Conservation (phyloP, 257 asterid species). For the Cordia subcordata region DNA sequence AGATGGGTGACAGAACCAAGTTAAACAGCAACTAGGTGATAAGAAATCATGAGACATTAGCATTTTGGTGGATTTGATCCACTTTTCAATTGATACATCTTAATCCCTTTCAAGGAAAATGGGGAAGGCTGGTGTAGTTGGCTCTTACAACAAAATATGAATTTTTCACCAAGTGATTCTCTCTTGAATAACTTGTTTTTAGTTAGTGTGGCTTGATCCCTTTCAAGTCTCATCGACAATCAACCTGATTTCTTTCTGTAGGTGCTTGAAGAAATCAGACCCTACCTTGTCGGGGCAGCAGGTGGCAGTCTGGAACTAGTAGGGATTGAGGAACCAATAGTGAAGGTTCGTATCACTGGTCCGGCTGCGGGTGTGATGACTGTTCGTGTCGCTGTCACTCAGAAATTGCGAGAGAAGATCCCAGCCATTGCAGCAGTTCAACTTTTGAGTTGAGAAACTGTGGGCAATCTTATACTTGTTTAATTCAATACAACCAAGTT, state of each 20-base stretch:
- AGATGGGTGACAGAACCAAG: no score
- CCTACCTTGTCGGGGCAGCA: conserved; percentile 84
- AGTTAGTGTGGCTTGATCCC: background rate
- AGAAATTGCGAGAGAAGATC: conserved; percentile 84
- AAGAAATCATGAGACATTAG: no score
- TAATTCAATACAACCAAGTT: background rate
- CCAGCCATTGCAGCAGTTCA: conserved; percentile 93
- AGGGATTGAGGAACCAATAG: conserved; percentile 80
- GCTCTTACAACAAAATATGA: no score
- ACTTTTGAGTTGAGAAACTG: conserved; percentile 45
- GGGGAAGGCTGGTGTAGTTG: no score
- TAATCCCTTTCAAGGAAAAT: no score
- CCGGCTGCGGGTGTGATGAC: conserved; percentile 98
- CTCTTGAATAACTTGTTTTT: background rate
- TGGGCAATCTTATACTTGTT: background rate
- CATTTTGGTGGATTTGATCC: no score
- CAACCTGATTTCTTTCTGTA: conserved; percentile 3
- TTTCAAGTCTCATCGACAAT: background rate
- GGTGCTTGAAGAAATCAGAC: conserved; percentile 96
- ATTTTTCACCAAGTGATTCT: no score
- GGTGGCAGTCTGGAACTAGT: conserved; percentile 88
- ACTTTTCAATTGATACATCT: no score
- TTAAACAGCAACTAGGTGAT: no score
- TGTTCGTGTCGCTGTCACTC: conserved; percentile 92
- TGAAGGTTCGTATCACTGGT: conserved; percentile 78